These are phyloP conservation scores for Penicillium sp. DNA, from an alignment of 2,329 filamentous ascomycete genomes.

Conservation along the genomic window DNA sequence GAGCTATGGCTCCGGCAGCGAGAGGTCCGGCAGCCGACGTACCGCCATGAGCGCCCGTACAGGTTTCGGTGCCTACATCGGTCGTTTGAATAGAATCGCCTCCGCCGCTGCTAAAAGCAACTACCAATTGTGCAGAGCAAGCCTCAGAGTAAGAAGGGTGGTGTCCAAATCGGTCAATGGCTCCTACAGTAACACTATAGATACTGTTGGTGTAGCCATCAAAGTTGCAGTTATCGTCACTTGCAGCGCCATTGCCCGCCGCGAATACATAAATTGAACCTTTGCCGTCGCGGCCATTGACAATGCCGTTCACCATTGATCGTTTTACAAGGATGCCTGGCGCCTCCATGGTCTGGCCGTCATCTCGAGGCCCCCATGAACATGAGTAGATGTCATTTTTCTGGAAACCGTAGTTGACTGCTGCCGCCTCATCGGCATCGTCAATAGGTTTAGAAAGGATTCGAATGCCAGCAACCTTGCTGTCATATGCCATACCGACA, in stretches of 20 bases:
- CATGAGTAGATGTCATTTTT: constrained; percentile 97
- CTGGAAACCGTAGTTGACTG: constrained; percentile 88
- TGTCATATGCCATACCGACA: constrained; percentile 91
- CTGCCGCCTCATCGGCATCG: constrained; percentile 85
- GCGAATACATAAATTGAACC: constrained; percentile 97
- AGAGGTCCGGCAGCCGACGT: constrained; percentile 94
- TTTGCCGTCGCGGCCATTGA: constrained; percentile 75
- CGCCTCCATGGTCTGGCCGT: constrained; percentile 89
- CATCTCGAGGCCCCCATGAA: constrained; percentile 95
- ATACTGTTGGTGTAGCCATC: constrained; percentile 99
- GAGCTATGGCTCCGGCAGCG: constrained; percentile 84
- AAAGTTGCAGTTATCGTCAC: constrained; percentile 97
- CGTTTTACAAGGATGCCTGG: constrained; percentile 82
- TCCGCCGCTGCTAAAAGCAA: constrained; percentile 91
- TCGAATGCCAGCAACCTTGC: constrained; percentile 83
- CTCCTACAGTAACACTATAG: constrained; percentile 95
- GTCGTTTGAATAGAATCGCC: constrained; percentile 93
- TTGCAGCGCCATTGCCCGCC: constrained; percentile 83
- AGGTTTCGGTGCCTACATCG: constrained; percentile 79
- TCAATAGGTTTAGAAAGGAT: constrained; percentile 88
- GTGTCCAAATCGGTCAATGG: constrained; percentile 78
- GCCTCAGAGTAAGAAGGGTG: constrained; percentile 96
- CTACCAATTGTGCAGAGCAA: constrained; percentile 91
- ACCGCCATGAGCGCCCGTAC: constrained; percentile 79
- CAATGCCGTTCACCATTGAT: constrained; percentile 88